Conservation (phyloP, 116 monocot genomes). For the Phalaenopsis hybrid region DNA sequence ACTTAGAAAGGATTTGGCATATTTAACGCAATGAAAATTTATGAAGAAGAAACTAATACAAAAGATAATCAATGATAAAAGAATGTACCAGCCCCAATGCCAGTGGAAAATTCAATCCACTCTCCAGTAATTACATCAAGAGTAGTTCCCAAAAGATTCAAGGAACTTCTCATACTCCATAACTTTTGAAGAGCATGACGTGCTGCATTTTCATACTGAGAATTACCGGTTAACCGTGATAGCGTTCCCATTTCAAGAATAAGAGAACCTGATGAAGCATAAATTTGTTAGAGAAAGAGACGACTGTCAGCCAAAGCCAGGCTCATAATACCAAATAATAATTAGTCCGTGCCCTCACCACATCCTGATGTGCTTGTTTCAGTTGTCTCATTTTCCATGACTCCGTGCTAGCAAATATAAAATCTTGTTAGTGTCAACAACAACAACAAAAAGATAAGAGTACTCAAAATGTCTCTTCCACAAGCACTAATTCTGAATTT, state of each 20-base stretch:
- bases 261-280: slow-evolving; percentile 58
- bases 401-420: slow-evolving; percentile 51
- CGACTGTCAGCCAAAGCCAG: background rate
- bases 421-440: slow-evolving; percentile 5
- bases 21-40: background rate
- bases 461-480: background rate
- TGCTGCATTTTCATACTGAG: slow-evolving; percentile 70
- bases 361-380: slow-evolving; percentile 98
- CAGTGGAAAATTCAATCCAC: slow-evolving; percentile 86
- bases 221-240: slow-evolving; percentile 74
- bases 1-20: background rate
- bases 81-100: slow-evolving; percentile 82
- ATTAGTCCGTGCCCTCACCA: slow-evolving; percentile 35
- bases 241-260: slow-evolving; percentile 96
- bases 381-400: slow-evolving; percentile 82
- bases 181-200: slow-evolving; percentile 73
- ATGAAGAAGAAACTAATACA: background rate
- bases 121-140: slow-evolving; percentile 77
- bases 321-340: background rate
- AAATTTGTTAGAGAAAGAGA: background rate
- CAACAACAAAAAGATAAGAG: background rate
- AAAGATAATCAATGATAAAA: slow-evolving; percentile 3
- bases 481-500: background rate
- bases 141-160: slow-evolving; percentile 86
- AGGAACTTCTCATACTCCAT: slow-evolving; percentile 93